Percentiles rank a stretch among this genome's conserved stretches.
Conservation (phyloP, 2,329 filamentous ascomycete genomes). For the Colletotrichum caudatum region DNA sequence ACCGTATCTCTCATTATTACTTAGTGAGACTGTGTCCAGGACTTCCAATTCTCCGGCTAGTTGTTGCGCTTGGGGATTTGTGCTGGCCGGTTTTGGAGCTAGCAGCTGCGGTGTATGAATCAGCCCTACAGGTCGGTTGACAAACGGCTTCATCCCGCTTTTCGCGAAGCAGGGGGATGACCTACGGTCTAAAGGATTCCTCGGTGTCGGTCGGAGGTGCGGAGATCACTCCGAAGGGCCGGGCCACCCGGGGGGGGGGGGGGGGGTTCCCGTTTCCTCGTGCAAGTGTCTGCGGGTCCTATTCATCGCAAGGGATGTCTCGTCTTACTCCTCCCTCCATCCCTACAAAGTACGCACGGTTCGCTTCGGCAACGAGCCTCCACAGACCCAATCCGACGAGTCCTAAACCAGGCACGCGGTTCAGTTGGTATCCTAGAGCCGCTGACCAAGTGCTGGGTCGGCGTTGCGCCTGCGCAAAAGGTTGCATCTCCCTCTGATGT, state of each 20-base stretch:
- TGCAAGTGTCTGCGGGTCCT: background rate
- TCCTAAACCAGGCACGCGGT: background rate
- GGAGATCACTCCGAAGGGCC: background rate
- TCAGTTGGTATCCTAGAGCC: background rate
- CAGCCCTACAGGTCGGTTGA: background rate
- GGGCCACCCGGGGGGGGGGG: background rate
- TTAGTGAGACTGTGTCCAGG: background rate
- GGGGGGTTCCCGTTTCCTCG: conserved; percentile 1
- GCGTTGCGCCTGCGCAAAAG: background rate
- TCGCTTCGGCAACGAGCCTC: conserved; percentile 14
- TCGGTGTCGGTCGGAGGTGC: conserved; percentile 3
- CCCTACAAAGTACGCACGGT: conserved; percentile 2
- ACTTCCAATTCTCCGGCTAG: background rate
- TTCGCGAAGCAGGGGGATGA: conserved; percentile 14
- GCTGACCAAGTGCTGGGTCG: background rate
- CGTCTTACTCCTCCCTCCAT: conserved; percentile 12
- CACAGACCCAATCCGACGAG: conserved; percentile 1
- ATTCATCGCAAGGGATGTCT: conserved; percentile 19
- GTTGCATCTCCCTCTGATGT: background rate
- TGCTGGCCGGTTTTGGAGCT: background rate
- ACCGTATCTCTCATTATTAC: background rate
- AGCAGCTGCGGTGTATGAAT: background rate
- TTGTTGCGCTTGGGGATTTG: background rate
- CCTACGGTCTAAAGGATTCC: background rate
- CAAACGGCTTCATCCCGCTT: background rate